phyloP scores from a whole-genome alignment of 352 stramenopile species.

The Phytophthora sansomeana region DNA sequence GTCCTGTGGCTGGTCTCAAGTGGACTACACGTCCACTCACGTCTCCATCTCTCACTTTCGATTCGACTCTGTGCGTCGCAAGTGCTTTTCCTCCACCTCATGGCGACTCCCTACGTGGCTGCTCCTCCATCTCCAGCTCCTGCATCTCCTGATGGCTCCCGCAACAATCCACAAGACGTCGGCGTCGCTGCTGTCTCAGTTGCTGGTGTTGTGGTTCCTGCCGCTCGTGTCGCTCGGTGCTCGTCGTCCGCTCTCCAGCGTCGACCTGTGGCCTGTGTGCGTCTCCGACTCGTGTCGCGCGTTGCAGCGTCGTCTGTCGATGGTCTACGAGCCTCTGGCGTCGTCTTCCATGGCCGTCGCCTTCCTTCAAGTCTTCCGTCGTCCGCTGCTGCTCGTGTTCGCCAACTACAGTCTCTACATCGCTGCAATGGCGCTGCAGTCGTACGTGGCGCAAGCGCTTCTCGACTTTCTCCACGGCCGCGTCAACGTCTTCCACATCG shows the following conservation, averaged over 20 bases:
- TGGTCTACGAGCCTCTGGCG: conserved; percentile 22
- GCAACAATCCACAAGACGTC: conserved; percentile 29
- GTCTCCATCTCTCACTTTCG: conserved; percentile 7
- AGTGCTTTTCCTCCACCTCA: not conserved
- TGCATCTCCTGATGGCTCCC: not conserved
- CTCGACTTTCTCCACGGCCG: conserved; percentile 31
- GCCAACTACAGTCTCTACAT: conserved; percentile 38
- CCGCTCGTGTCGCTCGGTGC: conserved; percentile 45
- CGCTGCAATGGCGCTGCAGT: conserved; percentile 34
- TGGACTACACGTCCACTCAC: too few relatives aligned
- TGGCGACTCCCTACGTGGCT: conserved; percentile 28
- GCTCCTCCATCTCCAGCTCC: conserved; percentile 20
- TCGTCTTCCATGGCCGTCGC: conserved; percentile 20
- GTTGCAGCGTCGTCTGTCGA: conserved; percentile 15
- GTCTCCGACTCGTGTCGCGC: conserved; percentile 21
- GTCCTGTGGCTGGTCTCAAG: too few relatives aligned
- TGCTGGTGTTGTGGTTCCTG: conserved; percentile 40
- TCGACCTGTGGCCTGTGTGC: conserved; percentile 42
- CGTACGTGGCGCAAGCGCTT: conserved; percentile 29
- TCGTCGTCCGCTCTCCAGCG: conserved; percentile 19
- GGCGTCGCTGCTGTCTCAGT: conserved; percentile 36
- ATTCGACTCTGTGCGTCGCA: not conserved
- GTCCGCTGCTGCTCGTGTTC: conserved; percentile 22
- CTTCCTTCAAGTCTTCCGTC: conserved; percentile 30
- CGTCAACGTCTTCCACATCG: conserved; percentile 28